Base-by-base conservation (phyloP, 208 protist species). In the Herpetomonas samuelpessoai region DNA sequence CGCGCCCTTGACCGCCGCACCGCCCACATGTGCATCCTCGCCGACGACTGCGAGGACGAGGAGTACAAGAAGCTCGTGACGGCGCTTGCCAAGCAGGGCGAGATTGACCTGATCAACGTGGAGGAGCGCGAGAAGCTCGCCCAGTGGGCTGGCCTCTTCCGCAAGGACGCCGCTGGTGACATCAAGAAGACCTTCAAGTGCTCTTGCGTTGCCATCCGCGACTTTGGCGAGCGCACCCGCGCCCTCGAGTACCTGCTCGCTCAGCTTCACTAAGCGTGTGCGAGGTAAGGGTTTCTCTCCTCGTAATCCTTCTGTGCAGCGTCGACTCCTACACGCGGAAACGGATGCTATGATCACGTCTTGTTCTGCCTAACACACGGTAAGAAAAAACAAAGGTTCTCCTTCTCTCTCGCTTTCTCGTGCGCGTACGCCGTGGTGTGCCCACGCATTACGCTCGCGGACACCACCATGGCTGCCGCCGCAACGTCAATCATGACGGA, bases 51-150 rank as follows among this genome's bases (percentile, higher is more conserved):
- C 77, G 91, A 96, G 59, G 88, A 96, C 64, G 86, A 88, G 77
- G 83, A 81, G 56, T 96, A 95, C 86, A 96, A 95, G 83, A 93
- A 91, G 57, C 88, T 96, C 41, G 78, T 96, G 57, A 86, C 71
- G 9, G 86, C 84, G 45, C 86, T 96, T 29, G 71, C 81, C 56
- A 83, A 78, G 56, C 88, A 93, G 71, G 74, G 85, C 50, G 75
- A 87, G 53, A 88, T 95, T 64, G 83, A 95, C 61, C 73, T 96
- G 44, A 90, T 96, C 74, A 86, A 84, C 63, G 84, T 96, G 25
- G 81, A 86, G 63, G 83, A 90, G 71, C 78, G 83, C 51, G 76
- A 79, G 78, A 93, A 88, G 67, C 86, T 95, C 45, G 86, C 82
- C 52, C 62, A 89, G 63, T 96, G 83, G 86, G 81, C 80, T 44